Base-by-base conservation (phyloP, 2,329 filamentous ascomycete genomes). In the Diaporthe vaccinii region DNA sequence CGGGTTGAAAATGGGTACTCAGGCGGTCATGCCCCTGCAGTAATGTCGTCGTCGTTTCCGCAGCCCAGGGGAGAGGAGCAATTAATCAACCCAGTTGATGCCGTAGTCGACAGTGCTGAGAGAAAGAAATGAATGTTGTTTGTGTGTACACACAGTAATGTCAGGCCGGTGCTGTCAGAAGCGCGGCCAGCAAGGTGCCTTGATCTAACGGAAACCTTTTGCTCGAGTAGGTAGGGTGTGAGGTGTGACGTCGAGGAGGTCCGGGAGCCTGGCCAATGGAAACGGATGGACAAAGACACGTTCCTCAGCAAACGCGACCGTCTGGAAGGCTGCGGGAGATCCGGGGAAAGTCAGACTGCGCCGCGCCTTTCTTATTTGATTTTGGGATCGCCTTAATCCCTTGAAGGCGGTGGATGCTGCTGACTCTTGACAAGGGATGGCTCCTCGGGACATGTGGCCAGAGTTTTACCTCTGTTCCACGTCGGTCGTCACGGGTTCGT, bases 1-100 rank as follows among this genome's bases (percentile, higher is more conserved):
- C 68, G 39, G 65, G 17, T 34, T 62, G 59, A 55, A 72, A 41
- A 68, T 53, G 72, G 72, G 59, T 72, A 68, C 58, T 72, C 67
- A 75, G 75, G 69, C 55, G 61, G 36, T 49, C 58, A 76, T 75
- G 44, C 68, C 72, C 72, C 67, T 74, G 67, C n/a, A 62, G 44
- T 39, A 20, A n/a, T 51, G 36, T 36, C 10, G 65, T 41, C n/a
- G 31, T 14, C 31, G 36, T 49, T 49, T 22, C 46, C 44, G 41
- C 44, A 31, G 70, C 28, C 31, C 61, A 15, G 8, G 41, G 39
- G 14, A 28, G 17, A 20, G n/a, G 39, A 46, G n/a, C 20, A 41
- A 22, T 72, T 25, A 28, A 59, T 34, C 55, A 65, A 49, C 55
- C 31, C 57, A 31, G 57, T 53, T 62, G 57, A 51, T 10, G 41